These are phyloP conservation scores for Solanum sejunctum DNA, from an alignment of 257 asterid species.

Conservation along the genomic window DNA sequence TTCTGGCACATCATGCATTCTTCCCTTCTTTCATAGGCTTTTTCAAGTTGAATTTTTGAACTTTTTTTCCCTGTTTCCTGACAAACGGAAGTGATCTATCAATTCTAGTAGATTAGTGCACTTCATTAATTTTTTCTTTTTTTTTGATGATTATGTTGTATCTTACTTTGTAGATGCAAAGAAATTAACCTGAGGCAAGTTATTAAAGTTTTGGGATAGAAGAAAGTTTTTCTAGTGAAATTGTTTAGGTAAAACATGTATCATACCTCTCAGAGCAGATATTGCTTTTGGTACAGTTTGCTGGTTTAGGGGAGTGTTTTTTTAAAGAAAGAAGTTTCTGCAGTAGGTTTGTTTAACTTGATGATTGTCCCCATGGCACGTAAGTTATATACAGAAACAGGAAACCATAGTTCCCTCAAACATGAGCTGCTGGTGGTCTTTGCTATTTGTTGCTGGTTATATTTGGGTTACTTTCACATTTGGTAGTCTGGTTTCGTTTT, in stretches of 20 bases:
- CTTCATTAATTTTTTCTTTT: neutral
- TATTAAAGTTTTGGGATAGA: neutral
- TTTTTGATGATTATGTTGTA: neutral
- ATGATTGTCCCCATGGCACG: neutral
- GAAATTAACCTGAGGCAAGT: neutral
- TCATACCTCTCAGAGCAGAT: neutral
- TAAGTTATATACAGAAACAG: neutral
- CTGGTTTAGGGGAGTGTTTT: neutral
- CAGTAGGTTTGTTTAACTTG: neutral
- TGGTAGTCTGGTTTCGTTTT: neutral
- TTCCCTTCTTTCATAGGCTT: neutral
- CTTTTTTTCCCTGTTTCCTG: neutral
- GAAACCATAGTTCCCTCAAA: neutral
- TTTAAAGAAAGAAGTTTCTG: neutral
- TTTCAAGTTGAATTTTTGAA: neutral
- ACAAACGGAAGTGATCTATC: neutral
- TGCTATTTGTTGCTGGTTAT: neutral
- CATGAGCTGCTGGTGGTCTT: neutral
- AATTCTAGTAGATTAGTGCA: neutral
- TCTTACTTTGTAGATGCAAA: neutral
- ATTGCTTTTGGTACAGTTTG: neutral
- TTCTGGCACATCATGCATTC: neutral
- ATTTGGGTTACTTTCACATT: neutral
- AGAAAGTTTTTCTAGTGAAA: neutral
- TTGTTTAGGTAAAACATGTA: neutral